phyloP scores from a whole-genome alignment of 1,139 yeast genomes.

The Scheffersomyces cryptocercus region DNA sequence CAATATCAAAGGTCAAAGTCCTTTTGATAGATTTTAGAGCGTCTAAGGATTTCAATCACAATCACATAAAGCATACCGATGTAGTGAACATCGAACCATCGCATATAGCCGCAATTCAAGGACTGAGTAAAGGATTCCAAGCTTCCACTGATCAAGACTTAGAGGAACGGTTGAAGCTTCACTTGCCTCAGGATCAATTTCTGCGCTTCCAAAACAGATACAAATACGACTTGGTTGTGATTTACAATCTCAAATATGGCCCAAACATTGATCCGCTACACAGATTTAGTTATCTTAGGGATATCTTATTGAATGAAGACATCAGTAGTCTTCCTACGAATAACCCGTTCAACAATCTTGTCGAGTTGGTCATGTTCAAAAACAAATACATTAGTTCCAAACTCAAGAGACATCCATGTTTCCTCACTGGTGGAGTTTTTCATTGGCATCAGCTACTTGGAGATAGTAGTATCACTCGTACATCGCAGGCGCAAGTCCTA shows the following conservation, averaged over 20 bases:
- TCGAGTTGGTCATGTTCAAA: slow-evolving; percentile 51
- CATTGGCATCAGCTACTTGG: slow-evolving; percentile 39
- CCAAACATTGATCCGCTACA: slow-evolving; percentile 17
- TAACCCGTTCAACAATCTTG: slow-evolving; percentile 48
- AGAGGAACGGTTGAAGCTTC: slow-evolving; percentile 55
- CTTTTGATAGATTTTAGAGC: slow-evolving; percentile 69
- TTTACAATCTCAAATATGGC: slow-evolving; percentile 53
- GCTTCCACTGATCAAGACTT: slow-evolving; percentile 57
- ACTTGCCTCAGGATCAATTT: slow-evolving; percentile 56
- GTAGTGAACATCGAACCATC: slow-evolving; percentile 75
- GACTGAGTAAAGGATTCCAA: slow-evolving; percentile 30
- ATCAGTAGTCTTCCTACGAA: slow-evolving; percentile 22
- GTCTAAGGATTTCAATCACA: slow-evolving; percentile 53
- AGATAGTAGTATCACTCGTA: slow-evolving; percentile 25
- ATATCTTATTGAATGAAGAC: slow-evolving; percentile 20
- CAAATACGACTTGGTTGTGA: slow-evolving; percentile 59
- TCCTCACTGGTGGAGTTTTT: slow-evolving; percentile 44
- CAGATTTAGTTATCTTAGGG: slow-evolving; percentile 28
- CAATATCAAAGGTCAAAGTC: slow-evolving; percentile 17
- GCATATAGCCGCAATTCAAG: slow-evolving; percentile 26
- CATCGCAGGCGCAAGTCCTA: slow-evolving; percentile 13
- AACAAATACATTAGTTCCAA: slow-evolving; percentile 39
- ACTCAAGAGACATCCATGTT: slow-evolving; percentile 35
- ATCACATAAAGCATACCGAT: slow-evolving; percentile 58
- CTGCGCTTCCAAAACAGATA: slow-evolving; percentile 51